These are phyloP conservation scores for Isabelozyma pseudorhagii DNA, from an alignment of 805 yeast species.

Conservation along the genomic window DNA sequence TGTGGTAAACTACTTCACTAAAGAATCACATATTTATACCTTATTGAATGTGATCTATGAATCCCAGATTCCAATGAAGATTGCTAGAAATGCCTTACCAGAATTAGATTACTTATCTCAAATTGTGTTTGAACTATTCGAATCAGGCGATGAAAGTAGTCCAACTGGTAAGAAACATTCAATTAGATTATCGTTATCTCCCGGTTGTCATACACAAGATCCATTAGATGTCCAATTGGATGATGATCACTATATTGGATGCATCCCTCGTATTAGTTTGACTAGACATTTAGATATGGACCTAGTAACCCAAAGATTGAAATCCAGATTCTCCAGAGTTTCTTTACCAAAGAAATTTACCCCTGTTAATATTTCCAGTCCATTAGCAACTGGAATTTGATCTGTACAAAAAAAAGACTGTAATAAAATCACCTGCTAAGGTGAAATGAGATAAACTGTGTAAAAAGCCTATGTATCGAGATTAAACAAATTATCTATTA, in stretches of 20 bases:
- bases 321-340: slow-evolving; percentile 80
- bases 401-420: neutral
- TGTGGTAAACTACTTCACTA: slow-evolving; percentile 87
- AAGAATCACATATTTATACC: slow-evolving; percentile 96
- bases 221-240: slow-evolving; percentile 96
- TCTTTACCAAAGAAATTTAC: slow-evolving; percentile 87
- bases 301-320: slow-evolving; percentile 75
- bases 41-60: slow-evolving; percentile 86
- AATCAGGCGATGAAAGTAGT: slow-evolving; percentile 59
- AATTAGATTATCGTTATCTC: slow-evolving; percentile 85
- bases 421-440: neutral
- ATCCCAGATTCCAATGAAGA: slow-evolving; percentile 90
- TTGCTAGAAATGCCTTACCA: slow-evolving; percentile 92
- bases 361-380: slow-evolving; percentile 83
- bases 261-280: slow-evolving; percentile 85
- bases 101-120: slow-evolving; percentile 95
- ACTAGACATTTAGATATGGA: slow-evolving; percentile 94
- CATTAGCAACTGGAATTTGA: slow-evolving; percentile 32
- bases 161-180: slow-evolving; percentile 79
- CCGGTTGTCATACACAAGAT: slow-evolving; percentile 98
- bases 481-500: slow-evolving; percentile 1
- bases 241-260: slow-evolving; percentile 93
- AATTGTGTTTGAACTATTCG: slow-evolving; percentile 89
- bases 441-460: too few relatives aligned
- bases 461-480: neutral